Conservation (phyloP, 768 basidiomycete genomes). For the Phlebiopsis gigantea region DNA sequence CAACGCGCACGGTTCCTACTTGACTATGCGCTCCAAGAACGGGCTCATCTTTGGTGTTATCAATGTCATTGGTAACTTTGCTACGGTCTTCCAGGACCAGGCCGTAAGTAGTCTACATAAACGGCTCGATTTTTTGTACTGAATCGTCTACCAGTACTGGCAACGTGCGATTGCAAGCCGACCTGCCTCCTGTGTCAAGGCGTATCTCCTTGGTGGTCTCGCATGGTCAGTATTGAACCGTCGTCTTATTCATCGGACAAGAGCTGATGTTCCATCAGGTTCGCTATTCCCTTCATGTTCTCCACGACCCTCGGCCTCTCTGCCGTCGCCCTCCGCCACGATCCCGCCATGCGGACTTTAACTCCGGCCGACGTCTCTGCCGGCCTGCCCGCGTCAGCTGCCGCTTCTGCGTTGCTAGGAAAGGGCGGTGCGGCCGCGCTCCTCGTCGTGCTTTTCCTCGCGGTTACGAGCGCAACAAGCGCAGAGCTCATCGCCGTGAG, state of each 20-base stretch:
- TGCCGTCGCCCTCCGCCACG: slow-evolving; percentile 72
- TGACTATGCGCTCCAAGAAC: slow-evolving; percentile 48
- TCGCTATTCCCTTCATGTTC: slow-evolving; percentile 82
- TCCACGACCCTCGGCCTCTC: slow-evolving; percentile 86
- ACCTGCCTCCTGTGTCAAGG: slow-evolving; percentile 84
- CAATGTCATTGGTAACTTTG: slow-evolving; percentile 84
- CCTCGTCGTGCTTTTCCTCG: slow-evolving; percentile 79
- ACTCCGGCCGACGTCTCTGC: slow-evolving; percentile 69
- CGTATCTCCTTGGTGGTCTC: slow-evolving; percentile 82
- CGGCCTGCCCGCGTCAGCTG: slow-evolving; percentile 83
- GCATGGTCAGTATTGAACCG: slow-evolving; percentile 62
- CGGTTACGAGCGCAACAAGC: slow-evolving; percentile 79
- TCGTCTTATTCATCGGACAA: not conserved
- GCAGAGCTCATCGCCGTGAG: slow-evolving; percentile 94
- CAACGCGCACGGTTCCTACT: slow-evolving; percentile 82
- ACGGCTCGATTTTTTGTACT: not conserved
- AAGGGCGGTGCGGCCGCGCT: slow-evolving; percentile 74
- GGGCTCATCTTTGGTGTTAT: slow-evolving; percentile 71
- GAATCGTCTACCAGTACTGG: slow-evolving; percentile 54
- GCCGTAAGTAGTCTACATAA: slow-evolving; percentile 16
- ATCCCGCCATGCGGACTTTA: slow-evolving; percentile 49
- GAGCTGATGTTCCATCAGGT: slow-evolving; percentile 36
- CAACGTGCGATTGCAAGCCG: slow-evolving; percentile 86
- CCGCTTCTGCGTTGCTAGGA: slow-evolving; percentile 77
- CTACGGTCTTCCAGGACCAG: slow-evolving; percentile 52